Base-by-base conservation (phyloP, 1,284 basidiomycete species). In the Calocybe gambosa region DNA sequence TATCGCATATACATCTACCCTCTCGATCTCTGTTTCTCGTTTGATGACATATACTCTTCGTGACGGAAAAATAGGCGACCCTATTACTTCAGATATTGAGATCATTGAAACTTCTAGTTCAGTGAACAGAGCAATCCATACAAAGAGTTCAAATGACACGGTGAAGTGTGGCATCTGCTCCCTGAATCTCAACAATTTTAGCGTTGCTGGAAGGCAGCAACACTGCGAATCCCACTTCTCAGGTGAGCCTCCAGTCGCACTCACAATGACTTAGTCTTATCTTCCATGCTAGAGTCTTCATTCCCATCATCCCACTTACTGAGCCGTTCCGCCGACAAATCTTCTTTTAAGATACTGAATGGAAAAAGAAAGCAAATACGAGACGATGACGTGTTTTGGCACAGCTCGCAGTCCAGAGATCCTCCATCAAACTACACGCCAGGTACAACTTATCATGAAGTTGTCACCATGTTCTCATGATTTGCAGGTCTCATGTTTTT, bases 341-440 rank as follows among this genome's bases (percentile, higher is more conserved):
- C 41, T 23, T 45, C 46, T 31, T 15, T 43, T 39, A 20, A 26
- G 7, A 51, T 40, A 15, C 56, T 38, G 42, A 47, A 39, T 23
- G 50, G 53, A 43, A 50, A 42, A 26, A 50, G 52, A 34, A 49
- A 35, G 40, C 39, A 42, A 39, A 51, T 50, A 23, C 55, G 61
- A 45, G 63, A 63, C 38, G 59, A 69, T 28, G 84, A 85, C 53
- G 43, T 66, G 1, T 89, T 88, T 59, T 89, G 86, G 87, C 67
- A 80, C 60, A 62, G 75, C 9, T 54, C 74, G 4, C 66, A 68
- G 46, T 50, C 59, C 1, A 59, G 49, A 1, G 50, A 64, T 1
- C 81, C 84, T n/a, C 89, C 90, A 0, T 49, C 55, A 3, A 89
- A 87, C 57, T 83, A 78, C 57, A 80, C 78, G 0, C 89, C 89